phyloP scores from a whole-genome alignment of 129 eudicot species.

The Pseudognaphalium luteoalbum region DNA sequence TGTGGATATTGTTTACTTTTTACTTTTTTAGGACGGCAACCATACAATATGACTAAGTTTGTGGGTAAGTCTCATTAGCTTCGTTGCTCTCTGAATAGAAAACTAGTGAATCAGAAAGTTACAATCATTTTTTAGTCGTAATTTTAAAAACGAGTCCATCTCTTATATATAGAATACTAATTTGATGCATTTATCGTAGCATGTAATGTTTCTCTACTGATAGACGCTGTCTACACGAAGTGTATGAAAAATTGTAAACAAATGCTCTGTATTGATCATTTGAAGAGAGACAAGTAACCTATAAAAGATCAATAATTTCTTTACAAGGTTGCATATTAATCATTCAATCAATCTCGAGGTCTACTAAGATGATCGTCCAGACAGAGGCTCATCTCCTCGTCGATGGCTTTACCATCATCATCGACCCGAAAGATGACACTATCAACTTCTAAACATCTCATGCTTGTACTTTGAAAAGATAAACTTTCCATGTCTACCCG shows the following conservation, averaged over 20 bases:
- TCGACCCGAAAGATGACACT: conserved; percentile 44
- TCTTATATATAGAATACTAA: not conserved
- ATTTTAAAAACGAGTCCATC: not conserved
- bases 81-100: no score
- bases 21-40: no score
- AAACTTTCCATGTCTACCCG: conserved; percentile 56
- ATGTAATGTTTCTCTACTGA: no score
- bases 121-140: no score
- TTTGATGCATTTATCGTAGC: not conserved
- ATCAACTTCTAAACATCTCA: conserved; percentile 61
- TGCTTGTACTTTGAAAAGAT: conserved; percentile 48
- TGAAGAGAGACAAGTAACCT: no score
- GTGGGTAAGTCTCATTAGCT: no score
- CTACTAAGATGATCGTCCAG: conserved; percentile 40
- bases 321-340: conserved; percentile 3
- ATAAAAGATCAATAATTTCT: not conserved
- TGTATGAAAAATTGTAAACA: no score
- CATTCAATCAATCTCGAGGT: conserved; percentile 40
- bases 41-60: no score
- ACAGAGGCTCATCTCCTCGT: conserved; percentile 40
- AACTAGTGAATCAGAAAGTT: no score
- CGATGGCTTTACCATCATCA: conserved; percentile 15
- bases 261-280: no score
- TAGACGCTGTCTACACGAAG: no score
- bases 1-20: not conserved